Conservation (phyloP, 768 basidiomycete species). For the Lactarius sanguifluus region DNA sequence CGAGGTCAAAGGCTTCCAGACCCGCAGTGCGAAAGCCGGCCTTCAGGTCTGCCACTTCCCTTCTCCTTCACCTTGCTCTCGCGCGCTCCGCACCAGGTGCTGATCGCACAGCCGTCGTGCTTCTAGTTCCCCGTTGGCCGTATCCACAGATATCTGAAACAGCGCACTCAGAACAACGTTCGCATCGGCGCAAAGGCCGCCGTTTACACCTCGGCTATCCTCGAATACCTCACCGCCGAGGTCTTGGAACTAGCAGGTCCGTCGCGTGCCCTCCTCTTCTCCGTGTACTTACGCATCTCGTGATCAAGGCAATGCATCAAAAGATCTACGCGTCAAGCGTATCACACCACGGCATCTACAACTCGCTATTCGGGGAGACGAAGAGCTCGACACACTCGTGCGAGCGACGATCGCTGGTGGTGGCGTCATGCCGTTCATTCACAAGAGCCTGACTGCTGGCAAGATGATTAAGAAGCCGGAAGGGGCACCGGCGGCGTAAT, state of each 20-base stretch:
- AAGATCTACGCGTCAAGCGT: conserved; percentile 93
- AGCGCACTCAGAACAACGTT: conserved; percentile 89
- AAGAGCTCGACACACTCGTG: conserved; percentile 93
- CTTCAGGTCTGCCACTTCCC: conserved; percentile 17
- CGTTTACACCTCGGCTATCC: conserved; percentile 93
- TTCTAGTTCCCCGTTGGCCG: conserved; percentile 91
- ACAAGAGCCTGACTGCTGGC: conserved; percentile 69
- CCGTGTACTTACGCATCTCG: neutral
- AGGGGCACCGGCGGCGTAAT: conserved; percentile 17
- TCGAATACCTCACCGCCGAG: conserved; percentile 96
- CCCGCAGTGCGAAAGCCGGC: conserved; percentile 28
- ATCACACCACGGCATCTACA: conserved; percentile 83
- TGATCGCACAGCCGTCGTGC: neutral
- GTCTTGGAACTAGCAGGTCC: conserved; percentile 92
- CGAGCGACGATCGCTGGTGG: conserved; percentile 92
- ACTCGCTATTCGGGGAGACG: conserved; percentile 94
- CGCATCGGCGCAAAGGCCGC: conserved; percentile 98
- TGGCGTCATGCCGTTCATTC: conserved; percentile 85
- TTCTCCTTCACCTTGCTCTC: neutral
- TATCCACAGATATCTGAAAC: conserved; percentile 95
- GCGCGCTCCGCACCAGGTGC: too few relatives aligned
- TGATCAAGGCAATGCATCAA: conserved; percentile 87
- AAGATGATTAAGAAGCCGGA: conserved; percentile 33
- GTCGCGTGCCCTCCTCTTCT: conserved; percentile 31
- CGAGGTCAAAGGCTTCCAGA: conserved; percentile 26